These are phyloP conservation scores for Phalaenopsis aphrodite DNA, from an alignment of 106 monocot species.

Conservation along the genomic window DNA sequence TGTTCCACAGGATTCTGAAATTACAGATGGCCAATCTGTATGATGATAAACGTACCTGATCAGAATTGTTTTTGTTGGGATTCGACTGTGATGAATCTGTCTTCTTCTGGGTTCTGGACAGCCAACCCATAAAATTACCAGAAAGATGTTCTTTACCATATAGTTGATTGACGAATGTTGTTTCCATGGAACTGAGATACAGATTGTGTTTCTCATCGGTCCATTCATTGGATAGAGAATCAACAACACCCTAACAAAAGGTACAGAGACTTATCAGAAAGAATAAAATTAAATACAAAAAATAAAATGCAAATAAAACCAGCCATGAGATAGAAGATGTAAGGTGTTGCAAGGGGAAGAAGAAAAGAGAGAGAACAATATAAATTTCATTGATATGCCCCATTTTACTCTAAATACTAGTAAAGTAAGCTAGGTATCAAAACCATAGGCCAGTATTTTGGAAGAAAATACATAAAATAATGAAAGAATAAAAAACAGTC, in stretches of 20 bases:
- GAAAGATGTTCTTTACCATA: constrained; percentile 26
- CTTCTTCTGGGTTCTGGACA: constrained; percentile 27
- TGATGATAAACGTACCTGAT: constrained; percentile 27
- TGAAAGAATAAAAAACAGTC: too few relatives aligned
- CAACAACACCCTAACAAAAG: constrained; percentile 19
- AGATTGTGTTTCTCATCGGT: constrained; percentile 78
- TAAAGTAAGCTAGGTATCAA: too few relatives aligned
- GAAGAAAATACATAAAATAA: too few relatives aligned
- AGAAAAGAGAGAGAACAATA: too few relatives aligned
- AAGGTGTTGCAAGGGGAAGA: too few relatives aligned
- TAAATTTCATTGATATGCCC: too few relatives aligned
- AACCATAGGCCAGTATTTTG: too few relatives aligned
- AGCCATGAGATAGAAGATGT: neutral
- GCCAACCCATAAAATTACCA: constrained; percentile 23
- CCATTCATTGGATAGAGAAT: constrained; percentile 46
- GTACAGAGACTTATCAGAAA: neutral
- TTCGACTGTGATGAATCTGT: constrained; percentile 12
- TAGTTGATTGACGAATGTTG: constrained; percentile 73
- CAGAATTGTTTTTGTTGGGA: constrained; percentile 15
- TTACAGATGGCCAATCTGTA: neutral
- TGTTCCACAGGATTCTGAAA: neutral
- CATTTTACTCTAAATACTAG: too few relatives aligned
- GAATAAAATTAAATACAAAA: neutral
- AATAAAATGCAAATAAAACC: neutral
- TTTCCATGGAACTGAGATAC: constrained; percentile 83